Evolutionary conservation across 2,329 filamentous ascomycete genomes (phyloP), one percentile per base, ranked within the genome.

Genomic region (Epichloe gansuensis): DNA sequence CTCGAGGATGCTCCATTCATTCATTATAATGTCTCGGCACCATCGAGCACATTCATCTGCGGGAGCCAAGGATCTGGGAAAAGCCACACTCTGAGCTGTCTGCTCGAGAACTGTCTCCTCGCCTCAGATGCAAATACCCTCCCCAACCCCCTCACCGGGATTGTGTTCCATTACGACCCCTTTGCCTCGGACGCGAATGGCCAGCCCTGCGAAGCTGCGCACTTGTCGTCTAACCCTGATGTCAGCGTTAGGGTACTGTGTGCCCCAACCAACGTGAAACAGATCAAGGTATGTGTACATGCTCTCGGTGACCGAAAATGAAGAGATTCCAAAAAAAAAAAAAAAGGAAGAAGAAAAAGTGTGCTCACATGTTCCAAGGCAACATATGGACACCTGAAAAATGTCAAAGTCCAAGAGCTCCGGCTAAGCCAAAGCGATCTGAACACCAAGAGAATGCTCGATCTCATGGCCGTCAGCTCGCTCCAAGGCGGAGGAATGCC

Each of bases 131-230:
- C 74, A 0, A 76, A 74, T 6, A 60, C 63, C 0, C 66, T 82
- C 1, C 69, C 71, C 0, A 66, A 66, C 0, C 80, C 80, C 0
- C 65, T 85, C 0, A 77, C 79, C 0, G 81, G 77, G 0, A 64
- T 86, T 0, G 75, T 86, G 0, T 85, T 86, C 47, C 81, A 85
- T 55, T 85, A 82, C 53, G 80, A 83, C 56, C 73, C 71, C 0
- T 79, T 77, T 54, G 69, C 71, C 11, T 76, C 71, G 0, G 72
- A 76, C 43, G 58, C 61, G 0, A 65, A 70, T 1, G 74, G 74
- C 12, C 68, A 68, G 0, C 73, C 80, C 1, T 82, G 80, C 52
- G 82, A 86, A 60, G 80, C 76, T 0, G 78, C 80, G 0, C 80
- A 73, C 55, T 63, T 85, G 3, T 68, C 74, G 0, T 73, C 72